These are phyloP conservation scores for Piloderma croceum DNA, from an alignment of 768 basidiomycete species.

Conservation along the genomic window DNA sequence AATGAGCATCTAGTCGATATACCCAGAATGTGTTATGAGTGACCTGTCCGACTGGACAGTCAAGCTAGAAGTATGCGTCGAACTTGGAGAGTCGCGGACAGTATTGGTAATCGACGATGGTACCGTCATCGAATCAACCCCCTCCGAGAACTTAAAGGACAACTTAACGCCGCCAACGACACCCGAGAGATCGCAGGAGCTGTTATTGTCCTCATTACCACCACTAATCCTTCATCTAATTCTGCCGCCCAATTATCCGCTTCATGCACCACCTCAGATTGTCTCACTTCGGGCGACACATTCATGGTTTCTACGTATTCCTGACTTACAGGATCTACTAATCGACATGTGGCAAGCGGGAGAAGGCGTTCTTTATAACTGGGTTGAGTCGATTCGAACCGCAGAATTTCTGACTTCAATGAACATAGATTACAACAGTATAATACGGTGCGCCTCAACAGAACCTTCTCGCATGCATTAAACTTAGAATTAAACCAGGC, in stretches of 20 bases:
- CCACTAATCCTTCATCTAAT: constrained; percentile 54
- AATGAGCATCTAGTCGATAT: constrained; percentile 54
- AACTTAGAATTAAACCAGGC: constrained; percentile 29
- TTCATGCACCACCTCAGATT: constrained; percentile 46
- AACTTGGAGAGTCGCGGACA: constrained; percentile 41
- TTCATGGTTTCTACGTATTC: constrained; percentile 49
- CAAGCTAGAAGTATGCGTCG: constrained; percentile 62
- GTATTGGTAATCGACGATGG: constrained; percentile 33
- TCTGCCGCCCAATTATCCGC: constrained; percentile 53
- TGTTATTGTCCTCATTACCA: constrained; percentile 51
- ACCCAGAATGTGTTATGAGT: constrained; percentile 61
- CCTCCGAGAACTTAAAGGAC: constrained; percentile 8
- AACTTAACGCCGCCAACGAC: constrained; percentile 3
- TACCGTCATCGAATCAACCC: too few species aligned
- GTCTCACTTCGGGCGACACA: constrained; percentile 49
- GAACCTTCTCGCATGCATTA: too few species aligned
- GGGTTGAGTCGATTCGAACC: constrained; percentile 67
- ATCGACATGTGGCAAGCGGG: constrained; percentile 56
- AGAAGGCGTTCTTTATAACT: constrained; percentile 57
- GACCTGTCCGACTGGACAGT: constrained; percentile 33
- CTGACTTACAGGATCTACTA: constrained; percentile 36
- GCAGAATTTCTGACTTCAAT: constrained; percentile 64
- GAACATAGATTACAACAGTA: too few species aligned
- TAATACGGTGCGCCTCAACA: too few species aligned
- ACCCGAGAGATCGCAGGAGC: constrained; percentile 10